Conservation (phyloP, 306 rosid genomes). For the Senna tora region DNA sequence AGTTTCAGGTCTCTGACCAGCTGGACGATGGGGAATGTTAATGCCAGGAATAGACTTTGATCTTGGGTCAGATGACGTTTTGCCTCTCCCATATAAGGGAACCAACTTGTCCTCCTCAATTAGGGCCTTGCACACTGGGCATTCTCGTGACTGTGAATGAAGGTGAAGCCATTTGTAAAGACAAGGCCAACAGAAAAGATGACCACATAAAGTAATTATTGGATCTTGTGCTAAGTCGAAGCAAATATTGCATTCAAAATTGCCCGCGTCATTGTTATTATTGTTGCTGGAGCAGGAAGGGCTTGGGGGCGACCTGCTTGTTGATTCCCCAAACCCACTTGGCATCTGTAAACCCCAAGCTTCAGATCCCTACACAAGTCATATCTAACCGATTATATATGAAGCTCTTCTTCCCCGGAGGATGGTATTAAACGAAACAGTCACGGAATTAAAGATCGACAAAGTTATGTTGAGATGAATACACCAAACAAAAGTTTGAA, state of each 20-base stretch:
- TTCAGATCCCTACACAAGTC: conserved; percentile 38
- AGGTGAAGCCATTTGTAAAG: conserved; percentile 89
- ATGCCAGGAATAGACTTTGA: conserved; percentile 71
- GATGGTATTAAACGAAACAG: not conserved
- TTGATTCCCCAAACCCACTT: conserved; percentile 76
- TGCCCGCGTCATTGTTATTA: conserved; percentile 58
- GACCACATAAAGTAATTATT: conserved; percentile 83
- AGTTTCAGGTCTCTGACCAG: conserved; percentile 85
- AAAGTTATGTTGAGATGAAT: not conserved
- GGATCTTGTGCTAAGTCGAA: conserved; percentile 93
- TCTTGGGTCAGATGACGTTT: conserved; percentile 86
- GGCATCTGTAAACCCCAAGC: conserved; percentile 53
- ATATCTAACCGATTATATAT: conserved; percentile 51
- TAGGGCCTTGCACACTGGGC: conserved; percentile 90
- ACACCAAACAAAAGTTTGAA: not conserved
- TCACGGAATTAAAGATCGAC: not conserved
- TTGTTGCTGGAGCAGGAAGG: conserved; percentile 56
- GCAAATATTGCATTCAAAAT: conserved; percentile 92
- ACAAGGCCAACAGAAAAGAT: conserved; percentile 93
- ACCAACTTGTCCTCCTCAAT: conserved; percentile 80
- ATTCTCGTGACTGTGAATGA: conserved; percentile 76
- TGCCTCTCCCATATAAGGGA: conserved; percentile 88
- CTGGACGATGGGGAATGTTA: conserved; percentile 77
- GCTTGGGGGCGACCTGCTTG: conserved; percentile 67
- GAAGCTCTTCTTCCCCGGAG: conserved; percentile 6